Conservation (phyloP, 1,139 yeast genomes). For the Sugiyamaella sp. region DNA sequence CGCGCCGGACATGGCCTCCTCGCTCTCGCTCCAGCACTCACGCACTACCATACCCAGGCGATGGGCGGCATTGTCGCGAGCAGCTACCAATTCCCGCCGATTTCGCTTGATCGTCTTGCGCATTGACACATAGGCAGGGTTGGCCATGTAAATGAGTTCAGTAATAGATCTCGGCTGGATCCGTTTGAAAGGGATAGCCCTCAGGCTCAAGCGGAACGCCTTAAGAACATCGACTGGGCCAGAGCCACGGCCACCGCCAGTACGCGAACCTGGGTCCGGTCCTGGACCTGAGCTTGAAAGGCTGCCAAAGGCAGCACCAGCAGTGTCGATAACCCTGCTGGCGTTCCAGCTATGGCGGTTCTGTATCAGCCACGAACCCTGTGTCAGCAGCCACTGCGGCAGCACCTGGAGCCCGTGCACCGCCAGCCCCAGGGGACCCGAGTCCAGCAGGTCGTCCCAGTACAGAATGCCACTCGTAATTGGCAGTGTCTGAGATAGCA, state of each 20-base stretch:
- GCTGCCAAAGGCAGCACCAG: neutral
- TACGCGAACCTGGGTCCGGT: neutral
- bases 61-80: conserved; percentile 28
- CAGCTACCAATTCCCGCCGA: conserved; percentile 14
- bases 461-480: conserved; percentile 39
- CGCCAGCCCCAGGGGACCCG: conserved; percentile 32
- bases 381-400: conserved; percentile 28
- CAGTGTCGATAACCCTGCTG: neutral
- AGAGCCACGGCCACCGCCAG: neutral
- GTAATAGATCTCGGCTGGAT: conserved; percentile 20
- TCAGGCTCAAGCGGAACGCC: conserved; percentile 9
- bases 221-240: neutral
- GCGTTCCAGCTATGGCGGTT: conserved; percentile 7
- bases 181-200: conserved; percentile 20
- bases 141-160: conserved; percentile 23
- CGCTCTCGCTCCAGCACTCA: conserved; percentile 11
- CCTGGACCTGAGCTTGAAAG: neutral
- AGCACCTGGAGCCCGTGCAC: conserved; percentile 35
- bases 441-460: conserved; percentile 40
- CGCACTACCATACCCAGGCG: conserved; percentile 24
- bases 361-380: conserved; percentile 15
- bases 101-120: conserved; percentile 16
- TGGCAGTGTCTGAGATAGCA: conserved; percentile 41
- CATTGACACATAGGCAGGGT: conserved; percentile 19
- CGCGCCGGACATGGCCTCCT: neutral